Base-by-base conservation (phyloP, 2,329 filamentous ascomycete genomes). In the Aspergillus thermomutatus region DNA sequence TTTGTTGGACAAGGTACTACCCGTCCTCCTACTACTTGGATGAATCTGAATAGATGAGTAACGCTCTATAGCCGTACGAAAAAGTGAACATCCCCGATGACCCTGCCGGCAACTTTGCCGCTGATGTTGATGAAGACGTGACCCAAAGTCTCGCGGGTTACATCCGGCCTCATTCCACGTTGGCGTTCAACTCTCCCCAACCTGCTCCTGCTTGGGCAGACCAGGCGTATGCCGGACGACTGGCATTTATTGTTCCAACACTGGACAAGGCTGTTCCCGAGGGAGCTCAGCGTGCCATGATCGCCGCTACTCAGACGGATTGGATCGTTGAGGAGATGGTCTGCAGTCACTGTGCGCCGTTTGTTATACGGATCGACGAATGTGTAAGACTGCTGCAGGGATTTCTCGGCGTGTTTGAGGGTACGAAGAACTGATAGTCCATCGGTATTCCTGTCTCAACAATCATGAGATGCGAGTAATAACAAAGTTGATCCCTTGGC, bases 171-270 rank as follows among this genome's bases (percentile, higher is more conserved):
- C 63, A 70, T 54, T 54, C 69, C 0, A 64, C 59, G 1, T 21
- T 60, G 25, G 53, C 67, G 0, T 70, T 70, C 41, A 64, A 34
- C 2, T 67, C 66, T 0, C 53, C 62, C 0, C 59, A 66, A 37
- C 66, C 66, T 1, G 47, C 56, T 43, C 59, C 64, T 7, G 69
- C 66, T 1, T 71, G 69, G 67, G 57, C 58, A 6, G 68, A 72
- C 9, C 23, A 51, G 9, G 54, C 43, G 0, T 68, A 58, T 34
- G 25, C 41, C 8, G 60, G 64, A 2, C 57, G 64, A 8, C 45
- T 60, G 26, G 66, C 63, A 1, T 69, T 58, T 47, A 62, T 69
- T n/a, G 60, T 67, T 5, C 65, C 64, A 4, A 55, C 57, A 1
- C 27, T 56, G 1, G 66, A 69, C 34, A 49, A 45, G 7, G 66